phyloP scores from a whole-genome alignment of 106 monocot species.

The Triglochin maritima region DNA sequence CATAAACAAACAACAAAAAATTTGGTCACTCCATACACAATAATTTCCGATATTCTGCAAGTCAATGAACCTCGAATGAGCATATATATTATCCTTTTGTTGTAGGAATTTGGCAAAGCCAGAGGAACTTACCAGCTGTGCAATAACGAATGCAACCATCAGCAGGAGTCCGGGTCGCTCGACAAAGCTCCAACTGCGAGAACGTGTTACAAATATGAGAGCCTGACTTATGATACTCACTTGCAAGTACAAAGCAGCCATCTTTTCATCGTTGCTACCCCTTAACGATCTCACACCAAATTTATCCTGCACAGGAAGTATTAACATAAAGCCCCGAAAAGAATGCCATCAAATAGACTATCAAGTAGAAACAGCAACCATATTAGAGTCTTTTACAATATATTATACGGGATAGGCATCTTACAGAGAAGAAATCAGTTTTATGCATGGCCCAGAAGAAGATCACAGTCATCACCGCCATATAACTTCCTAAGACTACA shows the following conservation, averaged over 20 bases:
- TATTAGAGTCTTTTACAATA: neutral
- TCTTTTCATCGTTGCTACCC: conserved; percentile 13
- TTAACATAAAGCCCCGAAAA: neutral
- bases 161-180: conserved; percentile 21
- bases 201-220: conserved; percentile 22
- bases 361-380: no score
- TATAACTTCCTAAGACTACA: conserved; percentile 52
- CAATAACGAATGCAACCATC: conserved; percentile 8
- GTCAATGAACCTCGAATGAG: no score
- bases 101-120: no score
- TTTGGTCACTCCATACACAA: no score
- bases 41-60: no score
- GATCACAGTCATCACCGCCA: conserved; percentile 82
- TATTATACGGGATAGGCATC: neutral
- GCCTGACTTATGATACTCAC: conserved; percentile 27
- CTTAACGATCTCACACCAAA: conserved; percentile 57
- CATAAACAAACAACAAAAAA: no score
- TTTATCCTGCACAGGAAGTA: conserved; percentile 38
- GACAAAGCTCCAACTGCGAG: conserved; percentile 14
- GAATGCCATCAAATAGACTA: neutral
- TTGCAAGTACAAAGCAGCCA: conserved; percentile 22
- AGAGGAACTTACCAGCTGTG: conserved; percentile 13
- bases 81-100: no score
- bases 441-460: conserved; percentile 84
- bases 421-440: conserved; percentile 72